phyloP scores from a whole-genome alignment of 192 early-diverging fungal genomes.

The Physocladia obscura region DNA sequence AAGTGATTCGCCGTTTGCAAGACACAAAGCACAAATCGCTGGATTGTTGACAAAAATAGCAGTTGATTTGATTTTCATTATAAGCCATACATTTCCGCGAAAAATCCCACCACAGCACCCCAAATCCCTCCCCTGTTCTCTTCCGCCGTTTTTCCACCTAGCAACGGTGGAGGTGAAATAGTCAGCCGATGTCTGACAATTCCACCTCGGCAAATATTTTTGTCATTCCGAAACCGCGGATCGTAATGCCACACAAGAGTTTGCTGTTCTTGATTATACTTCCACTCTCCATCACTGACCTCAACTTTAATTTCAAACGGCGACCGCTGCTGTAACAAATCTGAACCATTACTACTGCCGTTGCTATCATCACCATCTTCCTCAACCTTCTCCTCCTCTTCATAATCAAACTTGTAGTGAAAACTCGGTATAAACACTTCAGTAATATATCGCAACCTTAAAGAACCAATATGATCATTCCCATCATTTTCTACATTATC shows the following conservation, averaged over 20 bases:
- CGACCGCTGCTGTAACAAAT: too few relatives aligned
- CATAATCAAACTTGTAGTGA: conserved; percentile 53
- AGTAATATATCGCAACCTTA: conserved; percentile 33
- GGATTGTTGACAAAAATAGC: too few relatives aligned
- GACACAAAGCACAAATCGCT: too few relatives aligned
- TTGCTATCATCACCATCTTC: too few relatives aligned
- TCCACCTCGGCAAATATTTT: neutral
- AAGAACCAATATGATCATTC: neutral
- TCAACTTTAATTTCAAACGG: conserved; percentile 35
- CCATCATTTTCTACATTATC: neutral
- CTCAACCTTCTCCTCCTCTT: neutral
- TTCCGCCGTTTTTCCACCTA: neutral
- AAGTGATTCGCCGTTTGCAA: too few relatives aligned
- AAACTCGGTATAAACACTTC: conserved; percentile 76
- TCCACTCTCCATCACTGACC: conserved; percentile 70
- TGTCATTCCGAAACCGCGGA: conserved; percentile 2
- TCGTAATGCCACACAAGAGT: conserved; percentile 63
- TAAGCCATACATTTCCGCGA: neutral
- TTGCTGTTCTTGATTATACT: conserved; percentile 65
- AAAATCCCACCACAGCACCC: neutral
- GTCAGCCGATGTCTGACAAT: conserved; percentile 17
- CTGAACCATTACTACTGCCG: too few relatives aligned
- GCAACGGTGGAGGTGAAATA: conserved; percentile 30
- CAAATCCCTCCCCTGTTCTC: neutral
- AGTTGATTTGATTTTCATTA: too few relatives aligned